Evolutionary conservation across 2,329 filamentous ascomycete species (phyloP).

Genomic region (Apiospora hydei): DNA sequence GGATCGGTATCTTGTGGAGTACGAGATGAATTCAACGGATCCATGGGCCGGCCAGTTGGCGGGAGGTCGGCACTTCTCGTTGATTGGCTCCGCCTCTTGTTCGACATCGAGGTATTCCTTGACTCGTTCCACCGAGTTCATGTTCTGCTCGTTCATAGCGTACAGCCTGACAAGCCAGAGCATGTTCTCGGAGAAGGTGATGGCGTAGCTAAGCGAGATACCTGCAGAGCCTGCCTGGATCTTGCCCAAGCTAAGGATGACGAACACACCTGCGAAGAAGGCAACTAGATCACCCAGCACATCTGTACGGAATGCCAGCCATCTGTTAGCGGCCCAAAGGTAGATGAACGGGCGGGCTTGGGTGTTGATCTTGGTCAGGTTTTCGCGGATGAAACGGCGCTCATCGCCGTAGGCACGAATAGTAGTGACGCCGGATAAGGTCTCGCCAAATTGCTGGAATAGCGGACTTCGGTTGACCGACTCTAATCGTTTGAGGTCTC

Average conservation of each 20-base stretch:
- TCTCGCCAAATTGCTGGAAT: conserved; percentile 98
- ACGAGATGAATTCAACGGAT: conserved; percentile 85
- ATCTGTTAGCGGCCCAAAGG: conserved; percentile 95
- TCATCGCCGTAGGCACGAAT: conserved; percentile 97
- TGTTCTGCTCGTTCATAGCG: conserved; percentile 96
- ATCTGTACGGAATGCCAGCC: conserved; percentile 93
- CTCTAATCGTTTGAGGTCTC: conserved; percentile 93
- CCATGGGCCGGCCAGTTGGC: conserved; percentile 86
- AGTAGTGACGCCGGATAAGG: conserved; percentile 90
- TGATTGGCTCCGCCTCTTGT: conserved; percentile 82
- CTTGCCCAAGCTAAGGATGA: conserved; percentile 80
- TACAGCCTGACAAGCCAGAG: conserved; percentile 96
- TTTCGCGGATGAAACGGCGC: conserved; percentile 90
- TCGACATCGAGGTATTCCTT: conserved; percentile 98
- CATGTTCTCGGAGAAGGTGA: conserved; percentile 96
- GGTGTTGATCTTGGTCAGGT: conserved; percentile 84
- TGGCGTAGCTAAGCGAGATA: conserved; percentile 92
- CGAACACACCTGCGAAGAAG: conserved; percentile 92
- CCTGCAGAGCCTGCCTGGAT: conserved; percentile 93
- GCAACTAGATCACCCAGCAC: conserved; percentile 88
- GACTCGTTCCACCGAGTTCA: conserved; percentile 98
- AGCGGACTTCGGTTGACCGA: conserved; percentile 93
- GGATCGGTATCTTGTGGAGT: conserved; percentile 86
- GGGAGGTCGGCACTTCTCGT: conserved; percentile 80
- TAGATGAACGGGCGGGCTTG: conserved; percentile 95